Base-by-base conservation (phyloP, 1,139 yeast species). In the Candida neerlandica region DNA sequence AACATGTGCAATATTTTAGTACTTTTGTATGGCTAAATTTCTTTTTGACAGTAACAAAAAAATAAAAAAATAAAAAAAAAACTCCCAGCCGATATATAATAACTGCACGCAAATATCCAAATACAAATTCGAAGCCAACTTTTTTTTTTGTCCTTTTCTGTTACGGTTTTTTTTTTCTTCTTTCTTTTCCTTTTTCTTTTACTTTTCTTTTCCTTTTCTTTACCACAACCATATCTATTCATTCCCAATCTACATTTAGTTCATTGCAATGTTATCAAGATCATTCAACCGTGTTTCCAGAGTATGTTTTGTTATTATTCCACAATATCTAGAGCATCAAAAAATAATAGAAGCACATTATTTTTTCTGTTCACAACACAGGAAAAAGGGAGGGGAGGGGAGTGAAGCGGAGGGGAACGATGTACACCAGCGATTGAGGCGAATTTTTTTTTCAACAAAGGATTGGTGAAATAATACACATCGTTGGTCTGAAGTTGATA, bases 221-320 rank as follows among this genome's bases (percentile, higher is more conserved):
- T 33, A 16, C 42, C 19, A 10, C 16, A 7, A 2, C 26, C 10
- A 27, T 33, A 44, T 16, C 44, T 44, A 42, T 46, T 35, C 40
- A 37, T 33, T 19, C 33, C 7, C 33, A 21, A 41, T 34, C 42
- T 43, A 30, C 46, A 47, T 32, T 18, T n/a, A 37, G 41, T 19
- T 23, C 41, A 21, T 12, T 14, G 44, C 44, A 54, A 71, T 71
- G 77, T 71, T 71, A 65, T 68, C 76, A 53, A 71, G 74, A 70
- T 58, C 70, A 56, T 62, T 75, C 64, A 68, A 69, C 59, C 77
- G 79, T 69, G 66, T 74, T 52, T 63, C 78, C 51, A 75, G 70
- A 67, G 79, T 75, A 74, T 63, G 80, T 75, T 15, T 16, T 12
- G 27, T 30, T 40, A 11, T 27, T 21, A 40, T 27, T 12, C 10